Conservation (phyloP, 805 yeast genomes). For the Metschnikowia anglica region DNA sequence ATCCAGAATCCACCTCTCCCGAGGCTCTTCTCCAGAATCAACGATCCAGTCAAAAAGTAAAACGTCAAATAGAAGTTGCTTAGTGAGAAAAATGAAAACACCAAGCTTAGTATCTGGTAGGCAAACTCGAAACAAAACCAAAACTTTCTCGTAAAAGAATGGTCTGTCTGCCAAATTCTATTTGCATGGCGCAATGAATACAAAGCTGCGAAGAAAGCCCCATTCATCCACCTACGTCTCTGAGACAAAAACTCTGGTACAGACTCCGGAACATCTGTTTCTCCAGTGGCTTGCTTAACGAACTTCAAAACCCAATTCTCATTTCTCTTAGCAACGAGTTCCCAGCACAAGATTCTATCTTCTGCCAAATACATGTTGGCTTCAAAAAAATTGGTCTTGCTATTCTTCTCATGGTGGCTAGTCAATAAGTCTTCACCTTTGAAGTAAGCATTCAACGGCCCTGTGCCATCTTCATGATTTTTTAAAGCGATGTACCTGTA, state of each 20-base stretch:
- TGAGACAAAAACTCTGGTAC: conserved; percentile 30
- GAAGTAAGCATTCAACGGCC: conserved; percentile 86
- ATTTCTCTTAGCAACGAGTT: conserved; percentile 27
- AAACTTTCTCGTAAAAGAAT: conserved; percentile 24
- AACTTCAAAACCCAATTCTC: conserved; percentile 32
- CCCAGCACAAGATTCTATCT: conserved; percentile 33
- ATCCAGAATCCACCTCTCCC: conserved; percentile 78
- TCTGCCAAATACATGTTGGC: conserved; percentile 57
- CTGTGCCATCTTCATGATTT: conserved; percentile 87
- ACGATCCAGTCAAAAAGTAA: conserved; percentile 43
- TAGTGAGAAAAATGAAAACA: conserved; percentile 28
- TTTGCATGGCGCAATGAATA: conserved; percentile 26
- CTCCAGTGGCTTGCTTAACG: conserved; percentile 33
- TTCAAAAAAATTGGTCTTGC: conserved; percentile 76
- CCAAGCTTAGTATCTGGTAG: conserved; percentile 25
- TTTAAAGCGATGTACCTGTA: conserved; percentile 84
- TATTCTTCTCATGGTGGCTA: conserved; percentile 29
- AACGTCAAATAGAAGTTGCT: conserved; percentile 31
- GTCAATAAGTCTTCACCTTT: conserved; percentile 69
- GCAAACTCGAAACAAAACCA: conserved; percentile 27
- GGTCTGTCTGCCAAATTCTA: conserved; percentile 29
- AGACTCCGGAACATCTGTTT: conserved; percentile 31
- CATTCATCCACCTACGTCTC: conserved; percentile 32
- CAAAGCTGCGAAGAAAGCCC: conserved; percentile 32
- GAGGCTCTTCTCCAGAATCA: conserved; percentile 45